These are phyloP conservation scores for Lasiosphaeriaceae sp. DNA, from an alignment of 495 filamentous ascomycete genomes.

Conservation along the genomic window DNA sequence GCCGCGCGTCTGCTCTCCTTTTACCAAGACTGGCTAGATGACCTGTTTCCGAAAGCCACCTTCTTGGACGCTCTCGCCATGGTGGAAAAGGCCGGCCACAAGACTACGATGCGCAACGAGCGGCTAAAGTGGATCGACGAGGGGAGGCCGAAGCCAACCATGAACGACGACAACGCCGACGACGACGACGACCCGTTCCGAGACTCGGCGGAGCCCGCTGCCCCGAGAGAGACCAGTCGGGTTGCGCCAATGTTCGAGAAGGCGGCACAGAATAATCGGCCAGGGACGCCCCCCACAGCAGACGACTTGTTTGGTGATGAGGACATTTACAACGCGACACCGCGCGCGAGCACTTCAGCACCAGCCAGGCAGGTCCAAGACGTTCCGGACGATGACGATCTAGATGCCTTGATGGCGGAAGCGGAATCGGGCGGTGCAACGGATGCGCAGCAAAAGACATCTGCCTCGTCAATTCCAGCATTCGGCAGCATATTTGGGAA, in stretches of 20 bases:
- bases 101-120: conserved; percentile 67
- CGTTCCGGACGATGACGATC: conserved; percentile 44
- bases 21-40: conserved; percentile 97
- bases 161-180: conserved; percentile 50
- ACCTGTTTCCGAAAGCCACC: conserved; percentile 89
- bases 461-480: neutral
- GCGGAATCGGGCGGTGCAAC: conserved; percentile 34
- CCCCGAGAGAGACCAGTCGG: conserved; percentile 29
- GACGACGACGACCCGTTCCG: conserved; percentile 4
- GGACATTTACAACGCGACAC: conserved; percentile 43
- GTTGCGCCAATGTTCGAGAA: conserved; percentile 50
- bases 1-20: conserved; percentile 75
- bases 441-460: no score
- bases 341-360: conserved; percentile 14
- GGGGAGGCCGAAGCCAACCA: conserved; percentile 48
- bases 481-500: conserved; percentile 34
- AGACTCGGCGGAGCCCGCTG: neutral
- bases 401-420: conserved; percentile 50
- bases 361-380: conserved; percentile 19
- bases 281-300: conserved; percentile 26
- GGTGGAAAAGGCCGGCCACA: conserved; percentile 91
- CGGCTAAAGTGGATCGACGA: conserved; percentile 77
- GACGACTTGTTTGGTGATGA: conserved; percentile 37
- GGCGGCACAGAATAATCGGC: conserved; percentile 8
- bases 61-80: conserved; percentile 87